Evolutionary conservation across 2,329 filamentous ascomycete species (phyloP), one percentile per base, ranked within the genome.

Genomic region (Escovopsis sp.): DNA sequence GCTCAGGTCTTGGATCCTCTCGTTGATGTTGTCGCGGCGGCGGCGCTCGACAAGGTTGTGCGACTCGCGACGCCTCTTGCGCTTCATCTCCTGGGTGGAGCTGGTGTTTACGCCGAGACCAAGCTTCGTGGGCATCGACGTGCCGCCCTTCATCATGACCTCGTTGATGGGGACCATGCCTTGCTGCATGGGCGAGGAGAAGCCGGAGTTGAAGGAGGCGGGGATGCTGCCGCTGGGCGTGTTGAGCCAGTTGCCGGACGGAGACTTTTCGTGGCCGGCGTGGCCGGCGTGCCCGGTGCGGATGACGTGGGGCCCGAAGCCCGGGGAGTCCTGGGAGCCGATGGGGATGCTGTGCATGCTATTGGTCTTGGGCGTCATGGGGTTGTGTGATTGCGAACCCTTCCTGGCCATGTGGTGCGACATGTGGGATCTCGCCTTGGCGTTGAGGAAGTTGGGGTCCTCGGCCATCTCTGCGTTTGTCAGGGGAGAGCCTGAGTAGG

Each of bases 1-100:
- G 56, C 89, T 94, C 7, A 98, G 73, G 57, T 98, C 91, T 56
- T 96, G 89, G 48, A 98, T 98, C 36, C 91, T 80, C 63, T 98
- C 91, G 53, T 98, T 98, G 69, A 98, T 98, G 59, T 96, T 96
- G 66, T 96, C 91, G 48, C 91, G 79, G 47, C 91, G 82, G 41
- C 91, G 81, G 44, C 91, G 85, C 66, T 98, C 91, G 10, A 98
- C 91, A 34, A 94, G 72, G 58, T 98, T 96, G 66, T 98, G 91
- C 1, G 89, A 96, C 56, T 95, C 91, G 34, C 91, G 76, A 46
- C 91, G 79, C 47, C 88, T 76, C 60, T 89, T 85, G 53, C 87
- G 77, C 74, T 96, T 96, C 55, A 88, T 87, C 59, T 96, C 91
- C 55, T 94, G 87, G 1, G 86, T 82, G 43, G 91, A 85, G 41